Evolutionary conservation across 352 stramenopile genomes (phyloP).

Genomic region (Blastocystis sp.): DNA sequence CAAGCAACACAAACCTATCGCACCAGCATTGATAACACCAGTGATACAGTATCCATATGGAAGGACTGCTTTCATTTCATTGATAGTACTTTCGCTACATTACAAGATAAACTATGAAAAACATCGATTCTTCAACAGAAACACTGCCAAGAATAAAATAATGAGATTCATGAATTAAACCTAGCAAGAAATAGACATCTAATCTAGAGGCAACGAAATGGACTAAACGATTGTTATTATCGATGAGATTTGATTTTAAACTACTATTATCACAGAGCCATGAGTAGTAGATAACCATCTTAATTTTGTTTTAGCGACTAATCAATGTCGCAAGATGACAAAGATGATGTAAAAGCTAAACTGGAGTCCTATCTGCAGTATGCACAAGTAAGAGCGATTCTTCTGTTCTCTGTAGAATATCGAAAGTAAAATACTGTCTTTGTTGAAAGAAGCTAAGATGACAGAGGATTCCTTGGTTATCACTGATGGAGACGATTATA

Average conservation of each 20-base stretch:
- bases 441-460: constrained; percentile 11
- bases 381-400: background rate
- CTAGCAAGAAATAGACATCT: background rate
- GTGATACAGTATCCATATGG: constrained; percentile 11
- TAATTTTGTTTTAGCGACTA: background rate
- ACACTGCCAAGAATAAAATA: background rate
- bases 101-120: background rate
- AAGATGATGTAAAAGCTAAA: background rate
- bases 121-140: background rate
- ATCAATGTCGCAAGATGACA: background rate
- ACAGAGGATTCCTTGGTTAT: background rate
- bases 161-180: background rate
- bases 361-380: background rate
- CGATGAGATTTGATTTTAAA: background rate
- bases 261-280: background rate
- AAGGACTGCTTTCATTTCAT: background rate
- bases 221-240: background rate
- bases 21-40: background rate
- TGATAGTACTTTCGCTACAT: background rate
- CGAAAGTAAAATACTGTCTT: background rate
- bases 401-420: background rate
- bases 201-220: background rate
- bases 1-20: background rate
- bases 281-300: background rate
- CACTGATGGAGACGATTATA: constrained; percentile 34